phyloP scores from a whole-genome alignment of 139 green algal species.

The Pleodorina starrii region DNA sequence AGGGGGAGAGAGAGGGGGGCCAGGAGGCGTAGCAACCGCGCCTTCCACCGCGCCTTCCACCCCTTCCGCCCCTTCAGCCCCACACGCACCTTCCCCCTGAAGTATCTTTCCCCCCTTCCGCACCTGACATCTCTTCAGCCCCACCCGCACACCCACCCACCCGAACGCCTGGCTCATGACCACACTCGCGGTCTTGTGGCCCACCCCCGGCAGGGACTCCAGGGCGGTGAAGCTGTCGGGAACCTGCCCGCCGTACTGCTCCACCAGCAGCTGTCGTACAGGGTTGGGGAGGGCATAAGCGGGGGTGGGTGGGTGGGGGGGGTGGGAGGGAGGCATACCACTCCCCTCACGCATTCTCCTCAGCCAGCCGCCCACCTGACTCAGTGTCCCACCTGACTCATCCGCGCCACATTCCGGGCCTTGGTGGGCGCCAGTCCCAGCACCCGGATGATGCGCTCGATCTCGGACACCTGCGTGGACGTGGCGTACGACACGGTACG shows the following conservation, averaged over 20 bases:
- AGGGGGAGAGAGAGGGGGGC: no score
- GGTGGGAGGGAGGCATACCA: background rate
- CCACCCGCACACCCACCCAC: slow-evolving; percentile 1
- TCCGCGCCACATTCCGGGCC: slow-evolving; percentile 81
- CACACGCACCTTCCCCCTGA: no score
- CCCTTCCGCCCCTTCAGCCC: no score
- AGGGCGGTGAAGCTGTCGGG: slow-evolving; percentile 82
- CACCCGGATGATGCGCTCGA: slow-evolving; percentile 76
- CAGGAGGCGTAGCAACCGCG: no score
- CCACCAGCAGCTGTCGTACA: slow-evolving; percentile 72
- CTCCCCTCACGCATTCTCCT: no score
- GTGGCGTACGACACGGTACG: no score
- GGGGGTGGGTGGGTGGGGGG: no score
- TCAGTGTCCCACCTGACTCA: slow-evolving; percentile 67
- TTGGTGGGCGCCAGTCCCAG: slow-evolving; percentile 92
- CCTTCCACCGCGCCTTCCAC: no score
- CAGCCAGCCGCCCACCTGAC: no score
- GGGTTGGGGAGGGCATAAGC: background rate
- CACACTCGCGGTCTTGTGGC: slow-evolving; percentile 89
- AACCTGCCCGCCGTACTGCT: slow-evolving; percentile 79
- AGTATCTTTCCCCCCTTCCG: no score
- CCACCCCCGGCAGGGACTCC: slow-evolving; percentile 84
- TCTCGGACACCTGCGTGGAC: slow-evolving; percentile 52
- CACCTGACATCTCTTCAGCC: no score
- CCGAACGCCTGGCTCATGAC: slow-evolving; percentile 80